Evolutionary conservation across 371 early-diverging fungal genomes (phyloP).

Genomic region (Mucor circinelloides): DNA sequence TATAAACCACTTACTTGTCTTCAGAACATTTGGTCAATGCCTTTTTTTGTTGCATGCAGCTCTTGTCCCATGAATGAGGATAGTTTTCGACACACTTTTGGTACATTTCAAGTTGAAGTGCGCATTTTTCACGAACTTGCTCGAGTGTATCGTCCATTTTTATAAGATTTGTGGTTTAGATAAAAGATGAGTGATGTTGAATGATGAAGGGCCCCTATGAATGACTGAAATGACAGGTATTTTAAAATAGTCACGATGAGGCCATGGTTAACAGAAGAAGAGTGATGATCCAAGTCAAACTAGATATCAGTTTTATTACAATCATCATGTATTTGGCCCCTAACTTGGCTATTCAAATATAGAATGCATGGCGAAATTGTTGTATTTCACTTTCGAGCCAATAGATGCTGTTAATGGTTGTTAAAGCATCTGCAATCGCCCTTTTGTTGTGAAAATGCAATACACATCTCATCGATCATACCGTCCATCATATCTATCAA

Average conservation of each 20-base stretch:
- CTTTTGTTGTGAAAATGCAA: no score
- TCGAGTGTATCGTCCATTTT: slow-evolving; percentile 72
- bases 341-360: no score
- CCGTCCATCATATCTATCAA: no score
- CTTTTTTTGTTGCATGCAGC: slow-evolving; percentile 69
- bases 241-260: neutral
- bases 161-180: neutral
- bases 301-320: no score
- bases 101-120: slow-evolving; percentile 75
- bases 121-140: slow-evolving; percentile 80
- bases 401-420: no score
- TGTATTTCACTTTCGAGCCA: no score
- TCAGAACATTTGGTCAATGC: slow-evolving; percentile 83
- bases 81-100: slow-evolving; percentile 79
- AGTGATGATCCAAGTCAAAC: neutral
- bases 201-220: neutral
- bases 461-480: no score
- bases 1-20: slow-evolving; percentile 59
- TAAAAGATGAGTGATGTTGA: neutral
- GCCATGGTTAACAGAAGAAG: no score
- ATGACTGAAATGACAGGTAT: neutral
- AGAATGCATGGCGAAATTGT: no score
- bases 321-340: no score
- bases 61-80: slow-evolving; percentile 72
- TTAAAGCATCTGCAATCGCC: no score